phyloP scores from a whole-genome alignment of 1,139 yeast genomes.

The Blastobotrys elegans region DNA sequence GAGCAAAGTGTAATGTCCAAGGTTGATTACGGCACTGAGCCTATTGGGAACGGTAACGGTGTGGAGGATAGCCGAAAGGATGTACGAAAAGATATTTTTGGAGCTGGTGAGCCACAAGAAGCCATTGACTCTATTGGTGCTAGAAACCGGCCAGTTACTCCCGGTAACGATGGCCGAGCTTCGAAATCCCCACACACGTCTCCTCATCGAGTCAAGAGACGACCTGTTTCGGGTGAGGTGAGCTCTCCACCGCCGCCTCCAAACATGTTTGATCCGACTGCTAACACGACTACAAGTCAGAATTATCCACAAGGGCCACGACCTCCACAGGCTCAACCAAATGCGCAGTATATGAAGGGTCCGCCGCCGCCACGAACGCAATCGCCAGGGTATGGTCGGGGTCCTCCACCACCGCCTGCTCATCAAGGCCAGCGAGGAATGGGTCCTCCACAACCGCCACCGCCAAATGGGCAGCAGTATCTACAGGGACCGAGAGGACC shows the following conservation, averaged over 20 bases:
- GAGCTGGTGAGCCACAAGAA: conserved; percentile 23
- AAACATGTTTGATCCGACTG: conserved; percentile 26
- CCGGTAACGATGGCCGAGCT: background rate
- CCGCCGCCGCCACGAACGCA: conserved; percentile 2
- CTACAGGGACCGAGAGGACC: conserved; percentile 2
- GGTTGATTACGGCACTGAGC: conserved; percentile 26
- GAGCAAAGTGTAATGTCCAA: conserved; percentile 26
- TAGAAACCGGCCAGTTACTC: conserved; percentile 11
- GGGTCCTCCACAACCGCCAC: conserved; percentile 10
- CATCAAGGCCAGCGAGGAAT: too few species aligned
- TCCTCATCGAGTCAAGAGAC: conserved; percentile 3
- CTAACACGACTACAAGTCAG: conserved; percentile 16
- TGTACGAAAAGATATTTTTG: conserved; percentile 21
- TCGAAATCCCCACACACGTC: background rate
- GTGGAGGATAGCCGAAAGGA: conserved; percentile 12
- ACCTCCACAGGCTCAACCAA: background rate
- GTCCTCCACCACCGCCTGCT: background rate
- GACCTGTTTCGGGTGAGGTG: conserved; percentile 7
- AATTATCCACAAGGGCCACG: background rate
- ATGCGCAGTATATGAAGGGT: too few species aligned
- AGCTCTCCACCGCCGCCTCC: background rate
- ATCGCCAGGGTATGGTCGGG: background rate
- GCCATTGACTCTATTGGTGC: conserved; percentile 20
- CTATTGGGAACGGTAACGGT: conserved; percentile 14
- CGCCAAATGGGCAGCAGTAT: background rate